Evolutionary conservation across 2,329 filamentous ascomycete genomes (phyloP), one percentile per base, ranked within the genome.

Genomic region (Aspergillus tanneri): DNA sequence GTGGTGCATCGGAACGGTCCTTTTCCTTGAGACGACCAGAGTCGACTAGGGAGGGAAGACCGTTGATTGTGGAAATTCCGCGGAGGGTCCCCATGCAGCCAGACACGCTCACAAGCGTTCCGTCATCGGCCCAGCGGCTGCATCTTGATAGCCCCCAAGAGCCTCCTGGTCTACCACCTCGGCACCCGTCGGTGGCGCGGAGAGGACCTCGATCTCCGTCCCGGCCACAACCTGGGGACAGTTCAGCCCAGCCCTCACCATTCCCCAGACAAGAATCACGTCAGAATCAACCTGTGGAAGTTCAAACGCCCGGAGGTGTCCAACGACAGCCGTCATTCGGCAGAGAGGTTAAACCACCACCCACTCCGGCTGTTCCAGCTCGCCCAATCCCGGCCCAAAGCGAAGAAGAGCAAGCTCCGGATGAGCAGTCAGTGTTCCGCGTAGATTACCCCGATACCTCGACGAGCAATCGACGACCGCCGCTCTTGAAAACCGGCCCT

Each of bases 371-470:
- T 16, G 52, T 53, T 10, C 43, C 51, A 14, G 61, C 46, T 47
- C 63, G 59, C 14, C 56, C 63, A 5, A 72, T 78, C 45, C 76
- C 63, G 4, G 72, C 77, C 43, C 76, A 78, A 39, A 79, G 77
- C 5, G 78, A 80, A 50, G 78, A 80, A 6, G 75, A 79, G 21
- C 62, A 66, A 6, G 49, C 64, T 5, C 56, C 66, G 0, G 78
- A 78, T 24, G 79, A 82, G 32, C 65, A 78, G 1, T 67, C 77
- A 11, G 76, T 82, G 9, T 68, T 74, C 41, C 73, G 74, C 16
- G 81, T 79, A 7, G 81, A 88, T 41, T 96, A 88, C 65, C 93
- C 93, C 0, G 91, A 99, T 69, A 77, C 87, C 1, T 88, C 90
- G 1, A 85, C 86, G 56, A 83, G 89, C 2, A 99, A 96, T 64